These are phyloP conservation scores for Coemansia sp. DNA, from an alignment of 192 early-diverging fungal species.

Conservation along the genomic window DNA sequence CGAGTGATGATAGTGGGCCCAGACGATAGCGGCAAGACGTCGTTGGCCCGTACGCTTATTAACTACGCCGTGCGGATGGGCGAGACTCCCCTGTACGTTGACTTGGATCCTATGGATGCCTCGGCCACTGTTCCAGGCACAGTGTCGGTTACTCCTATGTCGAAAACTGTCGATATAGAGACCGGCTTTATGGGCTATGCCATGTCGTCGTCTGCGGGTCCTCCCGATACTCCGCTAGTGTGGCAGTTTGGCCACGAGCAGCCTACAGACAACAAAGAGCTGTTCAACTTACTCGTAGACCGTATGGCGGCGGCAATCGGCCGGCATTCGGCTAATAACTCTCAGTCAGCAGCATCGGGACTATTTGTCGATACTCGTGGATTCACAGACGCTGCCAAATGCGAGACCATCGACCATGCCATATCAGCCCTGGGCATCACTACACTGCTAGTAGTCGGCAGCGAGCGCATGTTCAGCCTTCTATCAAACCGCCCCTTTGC, in stretches of 20 bases:
- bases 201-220: constrained; percentile 64
- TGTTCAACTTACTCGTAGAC: constrained; percentile 73
- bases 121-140: constrained; percentile 87
- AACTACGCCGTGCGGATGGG: constrained; percentile 84
- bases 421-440: constrained; percentile 76
- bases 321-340: constrained; percentile 64
- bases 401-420: constrained; percentile 74
- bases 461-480: constrained; percentile 91
- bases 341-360: constrained; percentile 65
- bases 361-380: constrained; percentile 87
- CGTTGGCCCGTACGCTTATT: constrained; percentile 80
- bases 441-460: constrained; percentile 87
- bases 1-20: constrained; percentile 90
- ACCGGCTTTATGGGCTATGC: constrained; percentile 68
- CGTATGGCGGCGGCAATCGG: constrained; percentile 67
- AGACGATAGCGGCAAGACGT: constrained; percentile 91
- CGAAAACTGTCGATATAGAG: constrained; percentile 82
- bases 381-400: constrained; percentile 73
- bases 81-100: constrained; percentile 78
- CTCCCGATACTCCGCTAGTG: constrained; percentile 74
- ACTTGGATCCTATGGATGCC: constrained; percentile 79
- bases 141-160: constrained; percentile 75
- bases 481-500: constrained; percentile 61
- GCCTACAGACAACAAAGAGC: constrained; percentile 74
- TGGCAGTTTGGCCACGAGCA: constrained; percentile 90